A percentile compares a stretch with the other conserved stretches of the same genome.
phyloP scores from a whole-genome alignment of 495 filamentous ascomycete genomes.

The Xylaria flabelliformis region DNA sequence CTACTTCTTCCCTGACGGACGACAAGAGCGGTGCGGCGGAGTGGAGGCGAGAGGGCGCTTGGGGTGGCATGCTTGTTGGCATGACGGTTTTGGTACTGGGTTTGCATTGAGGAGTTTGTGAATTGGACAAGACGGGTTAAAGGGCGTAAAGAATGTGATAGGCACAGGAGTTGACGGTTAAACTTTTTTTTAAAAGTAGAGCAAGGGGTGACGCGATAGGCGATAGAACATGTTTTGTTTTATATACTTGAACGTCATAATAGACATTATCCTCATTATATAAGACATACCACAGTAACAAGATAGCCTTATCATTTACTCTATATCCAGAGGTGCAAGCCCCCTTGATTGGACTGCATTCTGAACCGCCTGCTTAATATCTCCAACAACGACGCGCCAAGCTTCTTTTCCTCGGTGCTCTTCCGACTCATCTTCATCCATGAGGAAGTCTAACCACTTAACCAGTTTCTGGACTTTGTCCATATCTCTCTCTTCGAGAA shows the following conservation, averaged over 20 bases:
- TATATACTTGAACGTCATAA: conserved; percentile 21
- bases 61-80: not conserved
- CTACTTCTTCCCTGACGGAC: not conserved
- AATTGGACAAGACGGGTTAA: not conserved
- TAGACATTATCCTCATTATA: conserved; percentile 8
- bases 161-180: too few relatives aligned
- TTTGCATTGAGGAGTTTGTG: not conserved
- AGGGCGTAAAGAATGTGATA: not conserved
- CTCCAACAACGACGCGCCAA: conserved; percentile 58
- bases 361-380: conserved; percentile 65
- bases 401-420: conserved; percentile 34
- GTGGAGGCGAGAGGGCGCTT: not conserved
- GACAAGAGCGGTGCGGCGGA: not conserved
- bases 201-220: not conserved
- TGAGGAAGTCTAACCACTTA: conserved; percentile 74
- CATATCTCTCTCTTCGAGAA: conserved; percentile 75
- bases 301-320: conserved; percentile 23
- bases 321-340: conserved; percentile 65
- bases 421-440: conserved; percentile 58
- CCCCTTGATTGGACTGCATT: conserved; percentile 67
- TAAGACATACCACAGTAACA: not conserved
- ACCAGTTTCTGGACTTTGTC: conserved; percentile 72
- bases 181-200: not conserved
- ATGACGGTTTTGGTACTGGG: not conserved
- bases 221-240: not conserved